Evolutionary conservation across 129 eudicot genomes (phyloP).

Genomic region (Flaveria sonorensis): DNA sequence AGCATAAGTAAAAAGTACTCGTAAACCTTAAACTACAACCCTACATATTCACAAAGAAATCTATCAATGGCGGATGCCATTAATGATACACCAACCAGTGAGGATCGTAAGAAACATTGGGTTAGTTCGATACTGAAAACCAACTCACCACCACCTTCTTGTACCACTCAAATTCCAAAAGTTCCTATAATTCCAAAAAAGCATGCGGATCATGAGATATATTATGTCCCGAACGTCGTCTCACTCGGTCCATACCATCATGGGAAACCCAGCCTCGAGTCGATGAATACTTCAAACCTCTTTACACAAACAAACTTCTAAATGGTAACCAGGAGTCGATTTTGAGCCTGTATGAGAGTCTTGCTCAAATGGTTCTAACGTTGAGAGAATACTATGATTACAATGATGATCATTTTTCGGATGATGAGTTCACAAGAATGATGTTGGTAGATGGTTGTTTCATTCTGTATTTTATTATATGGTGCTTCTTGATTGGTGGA

Average conservation of each 20-base stretch:
- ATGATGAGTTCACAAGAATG: conserved; percentile 28
- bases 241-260: conserved; percentile 45
- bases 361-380: background rate
- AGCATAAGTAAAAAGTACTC: too few relatives aligned
- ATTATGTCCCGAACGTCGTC: conserved; percentile 35
- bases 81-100: too few relatives aligned
- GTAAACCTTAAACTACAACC: too few relatives aligned
- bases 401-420: background rate
- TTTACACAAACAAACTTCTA: conserved; percentile 9
- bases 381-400: conserved; percentile 27
- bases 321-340: background rate
- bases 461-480: conserved; percentile 19
- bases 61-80: too few relatives aligned
- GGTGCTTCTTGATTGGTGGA: background rate
- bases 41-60: too few relatives aligned
- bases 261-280: conserved; percentile 22
- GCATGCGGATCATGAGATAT: conserved; percentile 12
- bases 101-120: too few relatives aligned
- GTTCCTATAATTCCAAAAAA: background rate
- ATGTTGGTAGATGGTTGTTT: conserved; percentile 45
- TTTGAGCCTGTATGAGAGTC: background rate
- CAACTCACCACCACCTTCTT: background rate
- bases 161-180: background rate
- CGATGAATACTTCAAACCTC: conserved; percentile 17
- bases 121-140: too few relatives aligned